Percentiles rank a stretch among this genome's conserved stretches.
Conservation (phyloP, 2,329 filamentous ascomycete species). For the Neospermospora avenae region DNA sequence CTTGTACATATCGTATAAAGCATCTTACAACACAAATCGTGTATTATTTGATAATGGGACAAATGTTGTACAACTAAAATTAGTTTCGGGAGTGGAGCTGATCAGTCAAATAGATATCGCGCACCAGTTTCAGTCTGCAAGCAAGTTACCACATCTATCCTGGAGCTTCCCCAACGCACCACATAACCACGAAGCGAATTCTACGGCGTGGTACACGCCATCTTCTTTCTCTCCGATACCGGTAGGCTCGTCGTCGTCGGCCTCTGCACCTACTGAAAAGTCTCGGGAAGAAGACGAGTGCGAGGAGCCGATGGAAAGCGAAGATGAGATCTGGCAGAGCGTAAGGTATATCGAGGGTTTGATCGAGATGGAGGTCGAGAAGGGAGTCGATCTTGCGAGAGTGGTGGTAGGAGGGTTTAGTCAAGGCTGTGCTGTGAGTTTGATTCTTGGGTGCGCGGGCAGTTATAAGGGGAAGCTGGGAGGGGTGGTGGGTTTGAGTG, state of each 20-base stretch:
- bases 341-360: constrained; percentile 72
- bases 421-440: constrained; percentile 78
- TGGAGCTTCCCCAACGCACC: constrained; percentile 50
- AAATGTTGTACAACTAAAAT: too few relatives aligned
- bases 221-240: constrained; percentile 40
- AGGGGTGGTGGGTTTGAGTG: constrained; percentile 79
- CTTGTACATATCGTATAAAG: too few relatives aligned
- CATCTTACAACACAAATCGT: too few relatives aligned
- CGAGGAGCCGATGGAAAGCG: constrained; percentile 52
- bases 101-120: constrained; percentile 37
- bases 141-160: constrained; percentile 45
- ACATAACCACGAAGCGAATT: constrained; percentile 43
- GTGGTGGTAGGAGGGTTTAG: constrained; percentile 85
- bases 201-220: constrained; percentile 45
- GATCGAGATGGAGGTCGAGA: constrained; percentile 73
- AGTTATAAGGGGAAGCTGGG: constrained; percentile 57
- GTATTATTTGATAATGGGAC: too few relatives aligned
- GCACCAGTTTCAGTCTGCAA: constrained; percentile 45
- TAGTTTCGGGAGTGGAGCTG: too few relatives aligned
- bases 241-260: constrained; percentile 34
- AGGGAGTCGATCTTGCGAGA: constrained; percentile 72
- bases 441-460: constrained; percentile 68
- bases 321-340: constrained; percentile 67
- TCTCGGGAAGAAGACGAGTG: constrained; percentile 47
- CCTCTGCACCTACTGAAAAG: too few relatives aligned